Percentiles rank a stretch among this genome's conserved stretches.
phyloP scores from a whole-genome alignment of 75 land plant species.

The Gnetum montanum region DNA sequence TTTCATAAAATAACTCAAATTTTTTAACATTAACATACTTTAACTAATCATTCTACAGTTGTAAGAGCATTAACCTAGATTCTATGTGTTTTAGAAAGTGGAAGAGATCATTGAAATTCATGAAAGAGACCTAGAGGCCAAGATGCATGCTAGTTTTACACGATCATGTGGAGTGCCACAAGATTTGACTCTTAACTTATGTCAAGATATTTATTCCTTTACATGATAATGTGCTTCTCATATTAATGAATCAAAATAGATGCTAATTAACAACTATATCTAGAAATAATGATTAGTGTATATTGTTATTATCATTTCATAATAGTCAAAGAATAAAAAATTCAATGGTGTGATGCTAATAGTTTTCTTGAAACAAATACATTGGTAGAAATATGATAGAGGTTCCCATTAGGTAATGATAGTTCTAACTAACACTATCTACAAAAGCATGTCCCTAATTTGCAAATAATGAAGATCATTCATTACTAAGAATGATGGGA shows the following conservation, averaged over 20 bases:
- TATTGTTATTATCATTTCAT: not conserved
- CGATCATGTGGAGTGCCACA: conserved; percentile 24
- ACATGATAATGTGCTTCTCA: not conserved
- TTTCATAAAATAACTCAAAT: conserved; percentile 16
- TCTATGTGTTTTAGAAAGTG: conserved; percentile 28
- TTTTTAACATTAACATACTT: conserved; percentile 22
- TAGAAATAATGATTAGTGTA: not conserved
- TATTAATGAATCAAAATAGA: not conserved
- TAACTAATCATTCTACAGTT: conserved; percentile 23
- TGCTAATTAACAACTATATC: not conserved
- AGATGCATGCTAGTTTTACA: conserved; percentile 19
- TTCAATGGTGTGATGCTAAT: not conserved
- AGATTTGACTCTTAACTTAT: conserved; percentile 14
- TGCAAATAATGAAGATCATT: too few species aligned
- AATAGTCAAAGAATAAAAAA: not conserved
- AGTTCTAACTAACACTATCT: not conserved
- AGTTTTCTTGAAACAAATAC: not conserved
- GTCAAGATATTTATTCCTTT: conserved; percentile 8
- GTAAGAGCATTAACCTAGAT: conserved; percentile 26
- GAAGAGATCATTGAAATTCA: conserved; percentile 27
- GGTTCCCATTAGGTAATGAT: not conserved
- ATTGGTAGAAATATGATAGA: not conserved
- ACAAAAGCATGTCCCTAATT: not conserved
- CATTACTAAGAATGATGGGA: too few species aligned
- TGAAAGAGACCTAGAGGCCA: conserved; percentile 1